Evolutionary conservation across 192 early-diverging fungal species (phyloP).

Genomic region (Dispira parvispora): DNA sequence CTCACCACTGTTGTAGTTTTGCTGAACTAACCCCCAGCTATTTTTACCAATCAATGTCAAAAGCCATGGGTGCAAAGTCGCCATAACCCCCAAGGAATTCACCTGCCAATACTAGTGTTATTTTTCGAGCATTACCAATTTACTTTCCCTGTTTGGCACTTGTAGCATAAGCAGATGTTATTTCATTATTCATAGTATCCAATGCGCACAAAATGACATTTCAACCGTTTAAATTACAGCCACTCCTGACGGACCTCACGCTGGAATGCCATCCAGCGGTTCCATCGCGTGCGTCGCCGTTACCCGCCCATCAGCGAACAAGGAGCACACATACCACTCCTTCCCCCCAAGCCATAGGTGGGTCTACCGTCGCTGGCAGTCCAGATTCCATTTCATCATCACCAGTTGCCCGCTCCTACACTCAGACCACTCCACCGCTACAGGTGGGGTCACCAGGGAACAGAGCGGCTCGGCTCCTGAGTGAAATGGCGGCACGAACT

Average conservation of each 20-base stretch:
- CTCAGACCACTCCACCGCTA: background rate
- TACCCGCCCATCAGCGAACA: background rate
- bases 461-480: background rate
- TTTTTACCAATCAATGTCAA: no score
- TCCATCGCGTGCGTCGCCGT: background rate
- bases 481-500: background rate
- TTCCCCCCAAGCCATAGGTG: background rate
- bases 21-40: no score
- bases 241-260: background rate
- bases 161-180: no score
- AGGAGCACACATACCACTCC: background rate
- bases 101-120: no score
- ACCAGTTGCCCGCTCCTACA: background rate
- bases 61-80: no score
- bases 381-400: background rate
- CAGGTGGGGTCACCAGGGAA: no score
- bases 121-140: no score
- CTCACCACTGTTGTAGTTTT: no score
- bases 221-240: slow-evolving; percentile 5
- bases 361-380: no score
- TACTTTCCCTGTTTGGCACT: no score
- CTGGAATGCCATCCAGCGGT: background rate
- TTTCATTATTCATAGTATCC: no score
- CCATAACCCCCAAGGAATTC: no score
- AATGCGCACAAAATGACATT: slow-evolving; percentile 1